phyloP scores from a whole-genome alignment of 106 monocot species.

The Agapanthus africanus region DNA sequence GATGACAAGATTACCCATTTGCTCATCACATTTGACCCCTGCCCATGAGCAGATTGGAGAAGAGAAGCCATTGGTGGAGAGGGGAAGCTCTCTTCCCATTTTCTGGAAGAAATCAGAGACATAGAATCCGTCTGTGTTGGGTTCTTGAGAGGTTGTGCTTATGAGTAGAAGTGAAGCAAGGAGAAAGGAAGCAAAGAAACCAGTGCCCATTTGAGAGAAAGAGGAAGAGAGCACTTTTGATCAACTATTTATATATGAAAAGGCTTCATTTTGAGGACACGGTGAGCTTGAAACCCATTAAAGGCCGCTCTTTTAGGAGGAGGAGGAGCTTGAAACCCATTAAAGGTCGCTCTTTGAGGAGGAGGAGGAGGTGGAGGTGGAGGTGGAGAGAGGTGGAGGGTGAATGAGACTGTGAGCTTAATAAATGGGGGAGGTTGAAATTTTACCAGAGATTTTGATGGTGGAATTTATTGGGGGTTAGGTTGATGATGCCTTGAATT shows the following conservation, averaged over 20 bases:
- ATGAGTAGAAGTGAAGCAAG: not conserved
- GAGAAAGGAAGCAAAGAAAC: not conserved
- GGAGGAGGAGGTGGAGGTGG: not conserved
- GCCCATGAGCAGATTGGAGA: slow-evolving; percentile 51
- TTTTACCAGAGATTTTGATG: not conserved
- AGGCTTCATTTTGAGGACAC: not conserved
- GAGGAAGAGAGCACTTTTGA: not conserved
- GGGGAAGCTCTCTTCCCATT: slow-evolving; percentile 33
- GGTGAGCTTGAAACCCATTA: not conserved
- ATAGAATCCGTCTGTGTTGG: slow-evolving; percentile 73
- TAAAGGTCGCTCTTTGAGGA: not conserved
- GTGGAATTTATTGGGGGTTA: slow-evolving; percentile 1
- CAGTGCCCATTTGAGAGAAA: not conserved
- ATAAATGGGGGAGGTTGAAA: slow-evolving; percentile 1
- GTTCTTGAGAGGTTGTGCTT: slow-evolving; percentile 22
- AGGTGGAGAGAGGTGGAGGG: not conserved
- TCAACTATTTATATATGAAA: not conserved
- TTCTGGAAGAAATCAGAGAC: slow-evolving; percentile 47
- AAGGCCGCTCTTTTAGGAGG: not conserved
- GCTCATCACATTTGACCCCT: slow-evolving; percentile 44
- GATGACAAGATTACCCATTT: slow-evolving; percentile 17
- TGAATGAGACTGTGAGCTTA: not conserved
- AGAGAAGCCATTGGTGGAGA: not conserved
- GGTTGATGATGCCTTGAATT: too few relatives aligned
- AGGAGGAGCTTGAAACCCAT: not conserved